phyloP scores from a whole-genome alignment of 495 filamentous ascomycete genomes.

The Penicillium waksmanii region DNA sequence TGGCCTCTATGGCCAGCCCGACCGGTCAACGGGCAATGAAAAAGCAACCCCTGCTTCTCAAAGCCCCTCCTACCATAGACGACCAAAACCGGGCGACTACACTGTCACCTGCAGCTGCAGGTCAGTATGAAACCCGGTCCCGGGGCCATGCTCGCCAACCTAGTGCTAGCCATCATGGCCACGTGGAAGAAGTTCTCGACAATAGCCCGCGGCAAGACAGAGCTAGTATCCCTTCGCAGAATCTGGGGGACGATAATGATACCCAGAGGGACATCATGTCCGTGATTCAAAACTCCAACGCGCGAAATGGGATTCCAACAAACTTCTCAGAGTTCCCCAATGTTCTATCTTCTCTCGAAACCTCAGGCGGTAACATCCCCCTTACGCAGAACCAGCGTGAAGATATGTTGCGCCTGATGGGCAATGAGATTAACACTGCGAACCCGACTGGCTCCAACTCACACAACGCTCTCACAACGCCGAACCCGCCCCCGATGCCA shows the following conservation, averaged over 20 bases:
- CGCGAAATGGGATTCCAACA: constrained; percentile 54
- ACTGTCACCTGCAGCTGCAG: constrained; percentile 41
- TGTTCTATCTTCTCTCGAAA: constrained; percentile 72
- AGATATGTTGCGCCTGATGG: constrained; percentile 80
- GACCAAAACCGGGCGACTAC: constrained; percentile 40
- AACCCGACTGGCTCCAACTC: constrained; percentile 30
- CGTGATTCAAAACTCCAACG: constrained; percentile 80
- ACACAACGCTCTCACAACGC: constrained; percentile 61
- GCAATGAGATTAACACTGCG: constrained; percentile 47
- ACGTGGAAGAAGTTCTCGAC: constrained; percentile 51
- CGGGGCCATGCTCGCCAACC: constrained; percentile 42
- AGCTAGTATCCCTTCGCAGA: constrained; percentile 20
- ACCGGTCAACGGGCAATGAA: constrained; percentile 47
- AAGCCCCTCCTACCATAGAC: constrained; percentile 48
- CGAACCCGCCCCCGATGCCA: constrained; percentile 62
- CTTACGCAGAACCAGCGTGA: constrained; percentile 78
- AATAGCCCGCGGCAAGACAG: constrained; percentile 39
- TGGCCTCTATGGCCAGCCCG: constrained; percentile 44
- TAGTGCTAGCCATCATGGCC: constrained; percentile 37
- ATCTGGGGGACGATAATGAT: constrained; percentile 27
- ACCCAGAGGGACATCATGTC: constrained; percentile 82
- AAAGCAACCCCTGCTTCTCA: constrained; percentile 54
- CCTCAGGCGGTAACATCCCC: constrained; percentile 62
- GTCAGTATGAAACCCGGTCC: constrained; percentile 37
- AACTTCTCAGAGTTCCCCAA: constrained; percentile 70